A percentile compares a stretch with the other conserved stretches of the same genome.
Conservation (phyloP, 139 green algal species). For the Monoraphidium neglectum region DNA sequence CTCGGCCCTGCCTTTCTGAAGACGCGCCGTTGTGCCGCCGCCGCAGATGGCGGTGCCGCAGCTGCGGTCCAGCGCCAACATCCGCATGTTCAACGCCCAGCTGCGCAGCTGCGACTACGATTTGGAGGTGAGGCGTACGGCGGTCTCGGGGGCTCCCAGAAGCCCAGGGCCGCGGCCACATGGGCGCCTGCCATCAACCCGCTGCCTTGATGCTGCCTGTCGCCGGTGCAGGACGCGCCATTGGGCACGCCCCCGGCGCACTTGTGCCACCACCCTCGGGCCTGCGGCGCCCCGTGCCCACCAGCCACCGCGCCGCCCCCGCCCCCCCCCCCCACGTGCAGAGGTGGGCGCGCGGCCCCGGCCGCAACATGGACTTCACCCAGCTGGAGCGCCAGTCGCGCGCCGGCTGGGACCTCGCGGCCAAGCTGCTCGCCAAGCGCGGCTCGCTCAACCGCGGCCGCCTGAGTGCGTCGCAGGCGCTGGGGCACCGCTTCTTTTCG, state of each 20-base stretch:
- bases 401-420: conserved; percentile 86
- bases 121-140: conserved; percentile 19
- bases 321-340: conserved; percentile 41
- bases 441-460: conserved; percentile 71
- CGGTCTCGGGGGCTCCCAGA: too few species aligned
- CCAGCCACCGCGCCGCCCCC: too few species aligned
- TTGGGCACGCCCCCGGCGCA: too few species aligned
- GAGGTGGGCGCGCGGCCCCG: conserved; percentile 42
- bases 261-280: too few species aligned
- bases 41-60: conserved; percentile 74
- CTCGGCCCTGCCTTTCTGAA: too few species aligned
- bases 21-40: too few species aligned
- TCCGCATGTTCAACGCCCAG: conserved; percentile 59
- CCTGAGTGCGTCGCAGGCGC: conserved; percentile 60
- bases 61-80: conserved; percentile 58
- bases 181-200: too few species aligned
- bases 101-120: conserved; percentile 58
- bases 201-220: too few species aligned
- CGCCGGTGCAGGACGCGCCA: too few species aligned
- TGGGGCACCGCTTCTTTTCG: conserved; percentile 86
- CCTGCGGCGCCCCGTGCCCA: too few species aligned
- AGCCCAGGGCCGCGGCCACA: too few species aligned
- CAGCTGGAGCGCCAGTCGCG: conserved; percentile 71
- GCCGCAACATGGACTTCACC: conserved; percentile 61
- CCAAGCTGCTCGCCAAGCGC: conserved; percentile 63